Base-by-base conservation (phyloP, 495 filamentous ascomycete genomes). In the Bathelium albidoporum region DNA sequence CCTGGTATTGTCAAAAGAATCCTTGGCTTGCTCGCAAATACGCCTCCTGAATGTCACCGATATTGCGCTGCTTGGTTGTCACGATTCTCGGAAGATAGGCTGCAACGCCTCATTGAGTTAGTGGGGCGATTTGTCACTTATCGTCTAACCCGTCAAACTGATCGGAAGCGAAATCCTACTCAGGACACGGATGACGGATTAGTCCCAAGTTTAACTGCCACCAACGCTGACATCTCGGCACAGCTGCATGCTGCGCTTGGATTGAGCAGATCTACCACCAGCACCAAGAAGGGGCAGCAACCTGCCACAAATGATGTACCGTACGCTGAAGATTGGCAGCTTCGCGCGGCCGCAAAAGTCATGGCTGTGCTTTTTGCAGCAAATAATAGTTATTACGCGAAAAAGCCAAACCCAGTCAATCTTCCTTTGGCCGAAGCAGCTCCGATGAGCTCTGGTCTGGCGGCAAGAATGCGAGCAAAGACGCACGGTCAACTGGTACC, bases 321-420 rank as follows among this genome's bases (percentile, higher is more conserved):
- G 16, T 96, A 96, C 68, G 80, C 82, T 28, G 90, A 93, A 60
- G 93, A 96, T 70, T 97, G 92, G 92, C 92, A 97, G 73, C 84
- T 96, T 44, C 88, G 86, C 68, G 88, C 88, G 24, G 89, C 88
- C 14, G 87, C 90, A 4, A 85, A 85, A 65, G 83, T 95, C 0
- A 89, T 96, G 83, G 85, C 88, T 2, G 69, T 96, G 31, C 73
- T 97, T 11, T 95, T 95, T 69, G 82, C 87, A 1, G 93, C 90
- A 24, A 97, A 96, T 72, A 89, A 85, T 62, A 80, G 75, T 64
- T 78, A 74, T 72, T 64, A 44, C 66, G 60, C 59, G 64, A 70
- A 61, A 28, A 63, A 69, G 18, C 68, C 55, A 39, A 43, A 43
- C 31, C 58, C 58, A 22, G 31, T 43, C 22, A 43, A 43, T 26